Conservation (phyloP, 169 alveolate genomes). For the Neospora caninum region DNA sequence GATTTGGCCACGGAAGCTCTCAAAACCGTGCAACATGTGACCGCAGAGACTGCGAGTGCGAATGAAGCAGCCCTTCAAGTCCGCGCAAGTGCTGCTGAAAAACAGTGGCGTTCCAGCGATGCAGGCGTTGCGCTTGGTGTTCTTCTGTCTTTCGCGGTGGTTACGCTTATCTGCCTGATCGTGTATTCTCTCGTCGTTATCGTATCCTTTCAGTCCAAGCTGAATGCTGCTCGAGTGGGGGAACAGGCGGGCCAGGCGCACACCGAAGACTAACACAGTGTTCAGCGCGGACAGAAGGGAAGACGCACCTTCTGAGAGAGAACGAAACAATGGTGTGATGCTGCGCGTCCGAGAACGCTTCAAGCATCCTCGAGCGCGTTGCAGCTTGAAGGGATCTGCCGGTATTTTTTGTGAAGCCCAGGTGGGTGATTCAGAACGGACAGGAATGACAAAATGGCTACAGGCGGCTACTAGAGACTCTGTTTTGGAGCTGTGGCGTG, state of each 20-base stretch:
- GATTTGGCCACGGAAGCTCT: background rate
- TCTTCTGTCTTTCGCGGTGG: background rate
- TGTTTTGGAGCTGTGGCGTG: no score
- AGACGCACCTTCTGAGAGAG: no score
- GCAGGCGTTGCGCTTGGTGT: background rate
- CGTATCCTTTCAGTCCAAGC: background rate
- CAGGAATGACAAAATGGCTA: no score
- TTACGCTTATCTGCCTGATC: background rate
- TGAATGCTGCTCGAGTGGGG: constrained; percentile 15
- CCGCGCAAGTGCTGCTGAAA: background rate
- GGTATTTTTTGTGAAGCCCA: no score
- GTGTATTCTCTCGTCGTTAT: background rate
- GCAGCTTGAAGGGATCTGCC: no score
- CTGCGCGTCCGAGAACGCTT: no score
- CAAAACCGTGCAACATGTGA: background rate
- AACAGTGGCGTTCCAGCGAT: background rate
- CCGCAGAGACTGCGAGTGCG: background rate
- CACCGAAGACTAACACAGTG: background rate
- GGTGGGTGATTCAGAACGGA: no score
- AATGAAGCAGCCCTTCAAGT: background rate
- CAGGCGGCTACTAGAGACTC: no score
- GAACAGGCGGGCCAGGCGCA: constrained; percentile 35
- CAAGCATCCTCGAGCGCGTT: no score
- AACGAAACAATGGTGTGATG: no score
- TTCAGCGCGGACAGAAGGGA: no score